Evolutionary conservation across 768 basidiomycete species (phyloP).

Genomic region (Tulasnella sp.): DNA sequence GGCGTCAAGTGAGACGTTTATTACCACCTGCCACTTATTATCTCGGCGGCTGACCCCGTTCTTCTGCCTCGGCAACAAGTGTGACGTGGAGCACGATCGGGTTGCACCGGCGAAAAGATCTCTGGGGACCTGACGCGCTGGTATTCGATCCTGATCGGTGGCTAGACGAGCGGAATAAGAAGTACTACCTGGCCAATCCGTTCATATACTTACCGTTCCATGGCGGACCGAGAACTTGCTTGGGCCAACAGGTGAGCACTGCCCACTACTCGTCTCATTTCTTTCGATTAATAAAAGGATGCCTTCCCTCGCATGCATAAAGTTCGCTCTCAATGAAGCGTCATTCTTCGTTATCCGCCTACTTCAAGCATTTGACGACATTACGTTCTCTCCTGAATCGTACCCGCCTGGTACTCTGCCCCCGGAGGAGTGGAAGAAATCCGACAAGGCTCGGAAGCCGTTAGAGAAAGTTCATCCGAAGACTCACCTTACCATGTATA

Average conservation of each 20-base stretch:
- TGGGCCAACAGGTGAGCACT: slow-evolving; percentile 43
- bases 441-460: slow-evolving; percentile 50
- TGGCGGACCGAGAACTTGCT: slow-evolving; percentile 60
- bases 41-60: not conserved
- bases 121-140: slow-evolving; percentile 79
- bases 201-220: slow-evolving; percentile 77
- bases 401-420: slow-evolving; percentile 66
- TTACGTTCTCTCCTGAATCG: slow-evolving; percentile 61
- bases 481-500: slow-evolving; percentile 64
- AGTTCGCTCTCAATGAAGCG: slow-evolving; percentile 76
- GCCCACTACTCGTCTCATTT: slow-evolving; percentile 17
- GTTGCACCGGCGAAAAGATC: slow-evolving; percentile 40
- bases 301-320: slow-evolving; percentile 46
- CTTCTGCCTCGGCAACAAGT: no score
- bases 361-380: slow-evolving; percentile 64
- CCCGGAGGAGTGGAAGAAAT: slow-evolving; percentile 59
- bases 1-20: slow-evolving; percentile 5
- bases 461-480: slow-evolving; percentile 65
- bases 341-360: slow-evolving; percentile 72
- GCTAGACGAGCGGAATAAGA: slow-evolving; percentile 57
- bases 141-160: slow-evolving; percentile 81
- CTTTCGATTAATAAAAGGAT: not conserved
- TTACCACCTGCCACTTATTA: not conserved
- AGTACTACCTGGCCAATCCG: slow-evolving; percentile 44
- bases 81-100: slow-evolving; percentile 13